Conservation (phyloP, 2,329 filamentous ascomycete genomes). For the Trichoderma simmonsii region DNA sequence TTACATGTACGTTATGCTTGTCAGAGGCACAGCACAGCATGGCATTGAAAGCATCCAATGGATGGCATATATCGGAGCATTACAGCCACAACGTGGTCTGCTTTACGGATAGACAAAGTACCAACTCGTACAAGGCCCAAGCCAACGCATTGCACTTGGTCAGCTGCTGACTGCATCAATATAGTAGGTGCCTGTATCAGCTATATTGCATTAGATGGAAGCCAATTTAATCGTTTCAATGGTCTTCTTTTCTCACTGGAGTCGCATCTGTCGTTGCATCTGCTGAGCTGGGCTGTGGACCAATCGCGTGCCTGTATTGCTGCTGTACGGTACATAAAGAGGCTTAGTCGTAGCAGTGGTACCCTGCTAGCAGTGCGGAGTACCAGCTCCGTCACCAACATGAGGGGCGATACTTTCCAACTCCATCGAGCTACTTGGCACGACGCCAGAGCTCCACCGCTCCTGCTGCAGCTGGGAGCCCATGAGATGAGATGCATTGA, state of each 20-base stretch:
- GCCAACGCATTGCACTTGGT: background rate
- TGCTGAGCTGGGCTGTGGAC: background rate
- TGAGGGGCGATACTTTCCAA: background rate
- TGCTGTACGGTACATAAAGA: background rate
- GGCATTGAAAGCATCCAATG: background rate
- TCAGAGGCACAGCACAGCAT: background rate
- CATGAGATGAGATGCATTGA: background rate
- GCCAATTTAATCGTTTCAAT: background rate
- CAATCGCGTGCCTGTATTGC: background rate
- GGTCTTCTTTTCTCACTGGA: background rate
- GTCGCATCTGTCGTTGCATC: background rate
- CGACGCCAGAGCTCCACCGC: background rate
- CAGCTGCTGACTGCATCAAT: slow-evolving; percentile 3
- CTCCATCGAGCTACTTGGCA: background rate
- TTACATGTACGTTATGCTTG: background rate
- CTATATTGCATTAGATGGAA: background rate
- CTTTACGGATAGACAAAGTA: background rate
- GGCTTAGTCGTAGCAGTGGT: background rate
- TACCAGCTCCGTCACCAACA: background rate
- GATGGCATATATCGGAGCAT: background rate
- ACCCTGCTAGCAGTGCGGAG: background rate
- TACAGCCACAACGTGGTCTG: background rate
- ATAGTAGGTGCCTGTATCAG: background rate
- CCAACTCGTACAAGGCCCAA: background rate
- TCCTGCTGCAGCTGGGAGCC: background rate